Base-by-base conservation (phyloP, 495 filamentous ascomycete genomes). In the Penicillium argentinense region DNA sequence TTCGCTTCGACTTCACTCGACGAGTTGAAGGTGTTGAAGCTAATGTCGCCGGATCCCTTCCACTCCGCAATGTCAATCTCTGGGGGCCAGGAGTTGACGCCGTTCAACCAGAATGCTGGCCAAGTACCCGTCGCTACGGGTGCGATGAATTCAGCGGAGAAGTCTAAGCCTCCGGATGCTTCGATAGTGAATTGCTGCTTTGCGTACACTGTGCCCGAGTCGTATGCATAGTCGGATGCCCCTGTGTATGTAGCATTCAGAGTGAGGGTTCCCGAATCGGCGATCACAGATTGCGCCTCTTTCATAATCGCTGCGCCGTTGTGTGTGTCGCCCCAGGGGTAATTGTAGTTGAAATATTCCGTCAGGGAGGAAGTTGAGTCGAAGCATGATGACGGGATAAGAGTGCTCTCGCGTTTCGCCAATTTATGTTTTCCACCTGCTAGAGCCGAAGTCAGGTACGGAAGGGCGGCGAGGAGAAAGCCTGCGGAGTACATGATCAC, bases 41-140 rank as follows among this genome's bases (percentile, higher is more conserved):
- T 75, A 38, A 83, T 79, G 56, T 79, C 73, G 5, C 79, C 80
- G n/a, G 64, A 69, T 4, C 80, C 79, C 52, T 82, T 83, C 80
- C 80, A 82, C 59, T 82, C 79, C 1, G 78, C 79, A 64, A 82
- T 68, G 47, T 84, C 79, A 27, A 82, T 68, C 69, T 82, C 80
- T 0, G 80, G 79, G 39, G 79, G 79, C 79, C 80, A 84, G 6
- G 71, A 67, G 11, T 72, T 50, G 2, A 75, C 76, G 0, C 68
- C 77, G 16, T 78, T 78, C 23, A 83, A 59, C 80, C 79, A 84
- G 26, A 85, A 79, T 3, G 80, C 80, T 4, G 79, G 78, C 79
- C 79, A 82, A 0, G 79, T 81, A 0, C 80, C 80, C 38, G 63
- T 64, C 0, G 63, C 62, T 1, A 72, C 73, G 1, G 78, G 66